Evolutionary conservation across 495 filamentous ascomycete genomes (phyloP), one percentile per base, ranked within the genome.

Genomic region (Neurospora discreta): DNA sequence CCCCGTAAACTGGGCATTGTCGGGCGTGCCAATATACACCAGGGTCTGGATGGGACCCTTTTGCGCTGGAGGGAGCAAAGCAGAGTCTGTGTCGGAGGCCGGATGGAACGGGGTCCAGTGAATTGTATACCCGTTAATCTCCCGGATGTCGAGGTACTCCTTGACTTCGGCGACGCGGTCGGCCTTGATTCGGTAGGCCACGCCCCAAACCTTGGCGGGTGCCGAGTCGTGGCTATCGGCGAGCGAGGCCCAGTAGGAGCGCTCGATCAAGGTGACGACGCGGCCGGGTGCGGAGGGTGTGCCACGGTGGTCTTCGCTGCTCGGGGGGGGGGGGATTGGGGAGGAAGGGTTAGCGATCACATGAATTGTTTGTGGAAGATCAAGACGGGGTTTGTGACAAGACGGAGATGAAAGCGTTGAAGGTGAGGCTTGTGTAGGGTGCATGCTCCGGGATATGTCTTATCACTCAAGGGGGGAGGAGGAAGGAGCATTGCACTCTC

Each of bases 51-150:
- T 85, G 73, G 78, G 75, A 36, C 30, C 71, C 11, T 67, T 5
- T 23, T 23, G 58, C 38, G 69, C 68, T 33, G 72, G 75, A 75
- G 40, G 60, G 6, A 3, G 73, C 65, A 67, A 71, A 46, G 65
- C 41, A 39, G 77, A 71, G 46, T 77, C 75, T 39, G 84, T 77
- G 23, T 79, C 82, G 70, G 84, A 77, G 15, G 86, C 83, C 11
- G 91, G 87, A 77, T 92, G 84, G 80, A 97, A 97, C 1, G 90
- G 89, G 26, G 92, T 94, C 80, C 92, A 92, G 78, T 96, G 93
- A 74, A 95, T 93, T 40, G 88, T 91, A 78, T 98, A 98, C 8
- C 96, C 96, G 79, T 98, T 95, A 75, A 98, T 97, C 82, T 99
- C 96, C 16, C 96, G 91, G 71, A 97, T 94, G 78, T 98, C 94